Percentiles rank a stretch among this genome's conserved stretches.
These are phyloP conservation scores for Erigeron philadelphicus DNA, from an alignment of 140 eudicot genomes.

Conservation along the genomic window DNA sequence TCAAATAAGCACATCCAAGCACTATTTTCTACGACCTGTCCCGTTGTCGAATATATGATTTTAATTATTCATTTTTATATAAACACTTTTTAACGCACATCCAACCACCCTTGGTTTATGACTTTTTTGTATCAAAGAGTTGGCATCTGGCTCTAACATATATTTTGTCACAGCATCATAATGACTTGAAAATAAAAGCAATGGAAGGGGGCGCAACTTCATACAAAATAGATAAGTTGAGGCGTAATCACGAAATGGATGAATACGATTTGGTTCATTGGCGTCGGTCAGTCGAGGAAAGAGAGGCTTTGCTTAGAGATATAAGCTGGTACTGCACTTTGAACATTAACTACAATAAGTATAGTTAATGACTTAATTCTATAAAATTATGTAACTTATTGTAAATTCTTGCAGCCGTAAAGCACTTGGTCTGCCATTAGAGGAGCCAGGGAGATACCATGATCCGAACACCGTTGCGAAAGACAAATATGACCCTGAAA, in stretches of 20 bases:
- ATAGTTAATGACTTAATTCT: too few relatives aligned
- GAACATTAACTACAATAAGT: background rate
- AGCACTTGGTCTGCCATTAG: conserved; percentile 82
- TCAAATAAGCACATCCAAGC: background rate
- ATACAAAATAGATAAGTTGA: conserved; percentile 56
- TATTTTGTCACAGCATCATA: conserved; percentile 52
- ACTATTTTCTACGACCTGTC: background rate
- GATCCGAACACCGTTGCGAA: conserved; percentile 63
- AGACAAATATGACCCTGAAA: conserved; percentile 75
- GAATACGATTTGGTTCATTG: conserved; percentile 94
- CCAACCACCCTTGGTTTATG: background rate
- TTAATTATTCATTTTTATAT: background rate
- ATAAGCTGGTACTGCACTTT: conserved; percentile 65
- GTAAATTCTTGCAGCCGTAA: conserved; percentile 54
- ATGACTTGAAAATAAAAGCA: conserved; percentile 53
- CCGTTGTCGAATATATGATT: background rate
- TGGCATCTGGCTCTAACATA: conserved; percentile 17
- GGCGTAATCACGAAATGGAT: conserved; percentile 89
- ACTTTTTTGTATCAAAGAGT: background rate
- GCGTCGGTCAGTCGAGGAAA: conserved; percentile 93
- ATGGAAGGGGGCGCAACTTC: conserved; percentile 60
- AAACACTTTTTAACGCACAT: background rate
- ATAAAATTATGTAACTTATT: too few relatives aligned
- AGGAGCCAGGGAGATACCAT: conserved; percentile 81
- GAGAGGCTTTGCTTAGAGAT: conserved; percentile 89